Percentiles rank a stretch among this genome's conserved stretches.
Conservation (phyloP, 1,284 basidiomycete species). For the Cronartium quercuum region DNA sequence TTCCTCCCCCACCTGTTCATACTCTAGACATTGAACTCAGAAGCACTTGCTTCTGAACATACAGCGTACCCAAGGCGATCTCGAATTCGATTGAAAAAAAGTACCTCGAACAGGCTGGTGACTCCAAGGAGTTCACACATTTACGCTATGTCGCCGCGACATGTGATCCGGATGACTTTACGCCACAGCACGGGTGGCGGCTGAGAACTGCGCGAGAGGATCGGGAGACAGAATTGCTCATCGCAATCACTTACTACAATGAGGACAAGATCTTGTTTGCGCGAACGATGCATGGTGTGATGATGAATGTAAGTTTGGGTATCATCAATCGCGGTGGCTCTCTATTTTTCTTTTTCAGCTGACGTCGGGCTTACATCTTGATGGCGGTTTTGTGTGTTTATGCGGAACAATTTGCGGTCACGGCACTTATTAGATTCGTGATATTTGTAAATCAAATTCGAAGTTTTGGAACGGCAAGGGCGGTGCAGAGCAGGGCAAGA, state of each 20-base stretch:
- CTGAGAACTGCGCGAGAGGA: slow-evolving; percentile 71
- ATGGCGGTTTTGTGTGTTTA: background rate
- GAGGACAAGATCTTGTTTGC: slow-evolving; percentile 81
- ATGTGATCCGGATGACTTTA: slow-evolving; percentile 89
- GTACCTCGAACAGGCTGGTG: slow-evolving; percentile 53
- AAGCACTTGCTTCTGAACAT: background rate
- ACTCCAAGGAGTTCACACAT: slow-evolving; percentile 29
- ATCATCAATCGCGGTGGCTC: background rate
- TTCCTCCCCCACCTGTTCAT: background rate
- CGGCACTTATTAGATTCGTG: slow-evolving; percentile 95
- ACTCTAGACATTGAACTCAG: slow-evolving; percentile 46
- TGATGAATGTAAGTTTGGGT: slow-evolving; percentile 35
- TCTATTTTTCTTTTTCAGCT: background rate
- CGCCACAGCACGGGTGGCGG: slow-evolving; percentile 67
- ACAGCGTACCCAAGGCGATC: slow-evolving; percentile 76
- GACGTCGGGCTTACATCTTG: background rate
- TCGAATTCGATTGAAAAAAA: slow-evolving; percentile 75
- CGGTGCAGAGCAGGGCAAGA: slow-evolving; percentile 74
- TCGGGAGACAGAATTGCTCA: slow-evolving; percentile 84
- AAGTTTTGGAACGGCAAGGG: slow-evolving; percentile 73
- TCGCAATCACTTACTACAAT: slow-evolving; percentile 61
- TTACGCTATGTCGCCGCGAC: slow-evolving; percentile 57
- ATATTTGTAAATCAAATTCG: slow-evolving; percentile 95
- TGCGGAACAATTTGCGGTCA: slow-evolving; percentile 78
- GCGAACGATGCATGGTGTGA: slow-evolving; percentile 40